Base-by-base conservation (phyloP, 1,284 basidiomycete species). In the Ceratobasidium sp. region DNA sequence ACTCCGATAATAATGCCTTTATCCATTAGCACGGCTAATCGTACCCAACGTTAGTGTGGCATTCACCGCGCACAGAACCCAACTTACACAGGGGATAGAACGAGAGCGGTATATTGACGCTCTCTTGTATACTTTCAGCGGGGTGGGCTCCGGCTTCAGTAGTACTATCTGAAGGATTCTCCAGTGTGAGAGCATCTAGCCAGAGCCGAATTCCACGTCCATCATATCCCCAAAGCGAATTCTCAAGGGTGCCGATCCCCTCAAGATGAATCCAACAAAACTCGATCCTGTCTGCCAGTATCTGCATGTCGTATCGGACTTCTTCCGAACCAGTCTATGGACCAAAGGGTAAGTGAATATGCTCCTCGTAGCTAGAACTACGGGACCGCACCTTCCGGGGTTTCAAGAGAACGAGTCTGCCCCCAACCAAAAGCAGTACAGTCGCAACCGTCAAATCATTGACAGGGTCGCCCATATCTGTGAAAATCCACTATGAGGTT, bases 221-320 rank as follows among this genome's bases (percentile, higher is more conserved):
- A 74, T 99, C 96, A 77, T 93, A 99, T 0, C 90, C 96, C 96
- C 96, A 99, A 13, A 99, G 81, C 7, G 95, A 97, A 78, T 99
- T 98, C 75, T 98, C 95, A 30, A 99, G 81, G 1, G 93, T 88
- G 1, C 90, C 91, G 39, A 98, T 93, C 0, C 95, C 95, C 52
- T 90, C 87, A 59, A 98, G 80, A 79, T 98, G 95, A 49, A 96
- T 98, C 96, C 96, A 99, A 78, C 95, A 99, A 75, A 95, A 95
- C 76, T 99, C 96, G 71, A 99, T 93, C 29, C 89, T 86, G 74
- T 98, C 93, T 0, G 95, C 93, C 29, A 99, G 88, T 49, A 99
- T 91, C 75, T 98, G 96, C 85, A 98, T 89, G 77, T 99, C 96
- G 77, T 99, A 99, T 72, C 91, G 92, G 71, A 98, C 92, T 79